These are phyloP conservation scores for Phytophthora parvispora DNA, from an alignment of 352 stramenopile genomes.

Conservation along the genomic window DNA sequence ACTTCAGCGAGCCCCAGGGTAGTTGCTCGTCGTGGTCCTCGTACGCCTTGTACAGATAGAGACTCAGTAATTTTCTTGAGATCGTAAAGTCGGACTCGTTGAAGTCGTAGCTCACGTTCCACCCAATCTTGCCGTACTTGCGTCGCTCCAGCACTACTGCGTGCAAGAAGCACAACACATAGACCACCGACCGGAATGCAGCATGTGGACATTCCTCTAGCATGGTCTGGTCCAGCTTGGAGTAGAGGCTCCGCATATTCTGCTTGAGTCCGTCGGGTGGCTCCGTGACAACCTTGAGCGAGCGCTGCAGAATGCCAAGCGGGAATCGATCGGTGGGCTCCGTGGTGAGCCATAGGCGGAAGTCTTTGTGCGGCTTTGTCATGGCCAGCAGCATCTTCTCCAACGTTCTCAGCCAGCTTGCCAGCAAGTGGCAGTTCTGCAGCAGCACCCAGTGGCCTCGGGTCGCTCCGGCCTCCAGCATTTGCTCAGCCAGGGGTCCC, in stretches of 20 bases:
- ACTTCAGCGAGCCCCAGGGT: conserved; percentile 95
- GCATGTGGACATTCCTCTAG: conserved; percentile 95
- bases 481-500: conserved; percentile 94
- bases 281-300: conserved; percentile 97
- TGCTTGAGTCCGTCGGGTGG: conserved; percentile 97
- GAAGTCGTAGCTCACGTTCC: conserved; percentile 98
- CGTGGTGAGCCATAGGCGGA: conserved; percentile 96
- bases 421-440: conserved; percentile 97
- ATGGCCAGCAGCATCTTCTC: conserved; percentile 95
- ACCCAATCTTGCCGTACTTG: conserved; percentile 98
- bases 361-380: conserved; percentile 95
- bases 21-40: conserved; percentile 94
- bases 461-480: conserved; percentile 92
- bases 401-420: conserved; percentile 94
- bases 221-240: conserved; percentile 91
- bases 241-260: conserved; percentile 96
- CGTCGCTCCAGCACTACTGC: conserved; percentile 96
- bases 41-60: conserved; percentile 96
- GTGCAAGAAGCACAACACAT: conserved; percentile 97
- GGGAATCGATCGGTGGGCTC: conserved; percentile 97
- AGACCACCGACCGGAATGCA: conserved; percentile 95
- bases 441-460: conserved; percentile 94
- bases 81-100: conserved; percentile 98
- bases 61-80: conserved; percentile 89
- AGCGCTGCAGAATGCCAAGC: conserved; percentile 95